Conservation (phyloP, 73 alveolate species). For the Uronychia setigera region DNA sequence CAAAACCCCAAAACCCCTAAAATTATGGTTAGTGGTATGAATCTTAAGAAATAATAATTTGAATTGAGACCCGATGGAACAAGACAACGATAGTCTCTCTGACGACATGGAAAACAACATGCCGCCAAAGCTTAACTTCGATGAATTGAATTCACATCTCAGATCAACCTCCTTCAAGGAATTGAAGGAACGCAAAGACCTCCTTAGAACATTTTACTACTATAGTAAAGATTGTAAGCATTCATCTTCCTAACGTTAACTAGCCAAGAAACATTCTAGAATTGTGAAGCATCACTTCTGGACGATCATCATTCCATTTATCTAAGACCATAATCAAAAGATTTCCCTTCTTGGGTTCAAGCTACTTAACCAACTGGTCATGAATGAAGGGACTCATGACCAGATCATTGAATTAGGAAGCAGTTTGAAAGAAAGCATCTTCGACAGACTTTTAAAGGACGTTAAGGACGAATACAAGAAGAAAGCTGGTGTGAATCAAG, state of each 20-base stretch:
- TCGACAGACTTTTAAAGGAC: conserved; percentile 14
- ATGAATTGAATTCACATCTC: conserved; percentile 29
- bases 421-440: background rate
- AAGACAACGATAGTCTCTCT: conserved; percentile 1
- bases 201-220: conserved; percentile 51
- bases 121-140: conserved; percentile 62
- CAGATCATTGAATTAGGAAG: conserved; percentile 15
- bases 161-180: conserved; percentile 9
- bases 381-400: conserved; percentile 57
- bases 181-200: conserved; percentile 31
- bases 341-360: conserved; percentile 48
- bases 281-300: conserved; percentile 47
- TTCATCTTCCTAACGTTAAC: background rate
- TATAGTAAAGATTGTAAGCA: conserved; percentile 58
- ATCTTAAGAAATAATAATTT: no score
- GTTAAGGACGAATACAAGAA: conserved; percentile 17
- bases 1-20: no score
- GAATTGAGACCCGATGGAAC: no score
- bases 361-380: conserved; percentile 42
- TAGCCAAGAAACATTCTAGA: conserved; percentile 60
- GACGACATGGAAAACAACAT: conserved; percentile 44
- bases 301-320: conserved; percentile 52
- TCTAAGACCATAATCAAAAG: conserved; percentile 46
- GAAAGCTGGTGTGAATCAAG: conserved; percentile 18
- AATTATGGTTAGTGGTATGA: no score